Evolutionary conservation across 139 green algal species (phyloP), one percentile per base, ranked within the genome.

Genomic region (Chlamydomonas incerta): DNA sequence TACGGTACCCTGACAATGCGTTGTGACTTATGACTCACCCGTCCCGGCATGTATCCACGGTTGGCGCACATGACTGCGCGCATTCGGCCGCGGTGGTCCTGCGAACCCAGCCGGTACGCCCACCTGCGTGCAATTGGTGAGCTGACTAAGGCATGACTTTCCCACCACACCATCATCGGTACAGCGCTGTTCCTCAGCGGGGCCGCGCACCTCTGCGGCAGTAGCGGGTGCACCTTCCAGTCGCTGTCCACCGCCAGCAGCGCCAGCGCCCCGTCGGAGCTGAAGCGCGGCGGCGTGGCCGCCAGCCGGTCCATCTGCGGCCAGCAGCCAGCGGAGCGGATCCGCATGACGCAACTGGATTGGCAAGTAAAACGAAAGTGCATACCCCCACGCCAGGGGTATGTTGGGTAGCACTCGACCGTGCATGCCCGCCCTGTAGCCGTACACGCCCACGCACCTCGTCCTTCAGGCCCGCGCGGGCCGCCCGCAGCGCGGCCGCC

Each of bases 221-320:
- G 50, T 31, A 80, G 73, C 52, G 73, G 73, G 52, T 80, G 73
- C 52, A 80, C 31, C 73, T 80, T 52, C 73, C 73, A 80, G 50
- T 17, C 50, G 20, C 20, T 37, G 52, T 67, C 52, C 17, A 80
- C 10, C 2, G 50, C 52, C 31, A 80, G n/a, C 18, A 80, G 50
- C 18, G 73, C 73, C 52, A 68, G 0, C 17, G 52, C 14, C 3
- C 52, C 31, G 50, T 80, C 52, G 31, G 20, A 13, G 52, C 28
- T 65, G 52, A 80, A 50, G 50, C 73, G 73, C 24, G 73, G 73
- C 50, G 73, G 52, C 52, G 73, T 23, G 73, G 31, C 6, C 3
- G 31, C n/a, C 18, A 50, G 8, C 0, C 31, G 31, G 9, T 31
- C 50, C 73, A 80, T 26, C 73, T 50, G 41, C n/a, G n/a, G n/a